Conservation (phyloP, 371 early-diverging fungal genomes). For the Syncephalastrum racemosum region DNA sequence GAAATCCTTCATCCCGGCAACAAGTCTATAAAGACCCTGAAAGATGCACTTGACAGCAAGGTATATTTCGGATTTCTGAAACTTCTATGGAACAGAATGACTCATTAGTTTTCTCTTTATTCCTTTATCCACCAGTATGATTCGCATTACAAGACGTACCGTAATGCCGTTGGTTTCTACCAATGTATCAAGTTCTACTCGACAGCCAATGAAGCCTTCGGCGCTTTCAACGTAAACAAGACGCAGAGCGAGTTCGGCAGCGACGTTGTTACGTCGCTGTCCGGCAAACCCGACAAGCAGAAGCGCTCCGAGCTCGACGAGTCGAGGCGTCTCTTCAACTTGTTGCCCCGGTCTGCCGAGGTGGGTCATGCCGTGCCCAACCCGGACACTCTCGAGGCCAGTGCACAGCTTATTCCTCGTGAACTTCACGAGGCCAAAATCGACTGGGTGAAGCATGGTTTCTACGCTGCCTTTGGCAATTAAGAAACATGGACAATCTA, state of each 20-base stretch:
- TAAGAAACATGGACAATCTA: neutral
- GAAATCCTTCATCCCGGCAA: slow-evolving; percentile 42
- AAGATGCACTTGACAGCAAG: slow-evolving; percentile 34
- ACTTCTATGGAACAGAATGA: neutral
- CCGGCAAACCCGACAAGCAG: too few species aligned
- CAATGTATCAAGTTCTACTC: slow-evolving; percentile 26
- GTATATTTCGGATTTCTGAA: slow-evolving; percentile 5
- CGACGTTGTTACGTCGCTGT: too few species aligned
- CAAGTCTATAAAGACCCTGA: slow-evolving; percentile 22
- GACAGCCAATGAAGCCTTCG: slow-evolving; percentile 22
- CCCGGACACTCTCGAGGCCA: too few species aligned
- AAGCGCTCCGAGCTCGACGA: too few species aligned
- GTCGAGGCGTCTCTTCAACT: too few species aligned
- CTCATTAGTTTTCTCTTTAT: neutral
- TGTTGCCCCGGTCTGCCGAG: too few species aligned
- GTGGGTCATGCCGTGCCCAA: too few species aligned
- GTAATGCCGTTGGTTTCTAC: slow-evolving; percentile 22
- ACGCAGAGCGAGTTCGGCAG: too few species aligned
- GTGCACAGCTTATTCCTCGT: neutral
- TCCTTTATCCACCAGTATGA: slow-evolving; percentile 24
- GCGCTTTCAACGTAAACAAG: too few species aligned
- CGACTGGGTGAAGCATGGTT: slow-evolving; percentile 7
- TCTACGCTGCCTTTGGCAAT: slow-evolving; percentile 9
- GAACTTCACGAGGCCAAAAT: neutral
- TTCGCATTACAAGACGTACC: slow-evolving; percentile 24